phyloP scores from a whole-genome alignment of 2,329 filamentous ascomycete species.

The Claviceps sp. region DNA sequence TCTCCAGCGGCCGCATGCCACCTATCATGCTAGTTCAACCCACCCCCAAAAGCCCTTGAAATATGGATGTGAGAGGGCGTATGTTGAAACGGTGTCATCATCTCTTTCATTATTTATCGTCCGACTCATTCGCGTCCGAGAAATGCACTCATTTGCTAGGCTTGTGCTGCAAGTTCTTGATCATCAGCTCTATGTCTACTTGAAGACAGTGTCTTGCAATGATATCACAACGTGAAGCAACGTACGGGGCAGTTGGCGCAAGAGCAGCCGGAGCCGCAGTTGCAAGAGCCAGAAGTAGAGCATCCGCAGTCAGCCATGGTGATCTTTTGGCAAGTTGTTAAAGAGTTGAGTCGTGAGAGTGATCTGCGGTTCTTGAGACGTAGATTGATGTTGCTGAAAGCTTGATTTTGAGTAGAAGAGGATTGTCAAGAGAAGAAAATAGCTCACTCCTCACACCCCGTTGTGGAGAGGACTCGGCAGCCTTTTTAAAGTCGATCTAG shows the following conservation, averaged over 20 bases:
- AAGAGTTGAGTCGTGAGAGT: background rate
- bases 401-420: background rate
- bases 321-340: slow-evolving; percentile 7
- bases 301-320: slow-evolving; percentile 31
- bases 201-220: background rate
- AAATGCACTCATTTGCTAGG: background rate
- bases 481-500: background rate
- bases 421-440: too few relatives aligned
- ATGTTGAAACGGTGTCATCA: too few relatives aligned
- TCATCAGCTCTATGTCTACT: background rate
- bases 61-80: too few relatives aligned
- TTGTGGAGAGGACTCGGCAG: background rate
- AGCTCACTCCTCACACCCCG: too few relatives aligned
- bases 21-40: too few relatives aligned
- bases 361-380: background rate
- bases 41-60: too few relatives aligned
- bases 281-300: slow-evolving; percentile 25
- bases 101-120: too few relatives aligned
- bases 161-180: background rate
- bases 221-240: background rate
- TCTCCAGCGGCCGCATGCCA: too few relatives aligned
- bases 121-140: too few relatives aligned
- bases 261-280: slow-evolving; percentile 28
- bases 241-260: slow-evolving; percentile 31
- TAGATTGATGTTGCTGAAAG: background rate